Evolutionary conservation across 2,329 filamentous ascomycete genomes (phyloP).

Genomic region (Diplodia mutila): DNA sequence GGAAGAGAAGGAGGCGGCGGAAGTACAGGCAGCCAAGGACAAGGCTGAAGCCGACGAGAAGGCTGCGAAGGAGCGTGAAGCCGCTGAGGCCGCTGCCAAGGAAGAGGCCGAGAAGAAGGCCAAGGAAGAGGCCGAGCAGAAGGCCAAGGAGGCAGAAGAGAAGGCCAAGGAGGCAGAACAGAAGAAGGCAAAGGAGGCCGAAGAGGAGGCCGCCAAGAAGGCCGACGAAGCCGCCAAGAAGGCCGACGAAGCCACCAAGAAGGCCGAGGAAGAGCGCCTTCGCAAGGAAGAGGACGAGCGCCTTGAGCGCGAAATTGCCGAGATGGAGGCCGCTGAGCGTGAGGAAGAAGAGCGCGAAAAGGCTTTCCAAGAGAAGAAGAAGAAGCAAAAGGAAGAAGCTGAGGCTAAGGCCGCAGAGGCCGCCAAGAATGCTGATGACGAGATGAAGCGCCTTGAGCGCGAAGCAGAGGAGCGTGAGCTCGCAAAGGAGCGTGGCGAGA

Average conservation of each 20-base stretch:
- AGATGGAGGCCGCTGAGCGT: conserved; percentile 55
- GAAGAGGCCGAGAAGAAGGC: conserved; percentile 44
- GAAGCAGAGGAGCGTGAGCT: conserved; percentile 55
- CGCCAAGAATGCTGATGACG: conserved; percentile 55
- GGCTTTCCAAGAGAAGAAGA: conserved; percentile 73
- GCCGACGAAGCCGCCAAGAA: conserved; percentile 28
- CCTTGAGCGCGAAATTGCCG: conserved; percentile 64
- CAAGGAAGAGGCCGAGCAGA: conserved; percentile 29
- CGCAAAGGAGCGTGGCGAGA: conserved; percentile 42
- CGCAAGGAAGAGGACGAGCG: conserved; percentile 49
- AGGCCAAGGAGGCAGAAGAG: conserved; percentile 44
- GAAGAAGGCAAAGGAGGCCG: conserved; percentile 37
- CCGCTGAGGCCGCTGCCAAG: conserved; percentile 51
- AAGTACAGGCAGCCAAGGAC: conserved; percentile 53
- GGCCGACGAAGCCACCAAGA: conserved; percentile 28
- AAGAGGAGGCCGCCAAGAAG: conserved; percentile 29
- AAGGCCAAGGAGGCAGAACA: conserved; percentile 33
- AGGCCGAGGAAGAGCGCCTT: conserved; percentile 38
- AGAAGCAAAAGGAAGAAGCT: conserved; percentile 61
- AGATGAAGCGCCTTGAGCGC: conserved; percentile 52
- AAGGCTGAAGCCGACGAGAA: conserved; percentile 50
- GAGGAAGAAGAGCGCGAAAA: conserved; percentile 68
- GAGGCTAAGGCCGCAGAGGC: conserved; percentile 46
- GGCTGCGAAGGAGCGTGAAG: conserved; percentile 50
- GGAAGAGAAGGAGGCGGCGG: conserved; percentile 53